Base-by-base conservation (phyloP, 2,329 filamentous ascomycete genomes). In the Alternaria consortialis region DNA sequence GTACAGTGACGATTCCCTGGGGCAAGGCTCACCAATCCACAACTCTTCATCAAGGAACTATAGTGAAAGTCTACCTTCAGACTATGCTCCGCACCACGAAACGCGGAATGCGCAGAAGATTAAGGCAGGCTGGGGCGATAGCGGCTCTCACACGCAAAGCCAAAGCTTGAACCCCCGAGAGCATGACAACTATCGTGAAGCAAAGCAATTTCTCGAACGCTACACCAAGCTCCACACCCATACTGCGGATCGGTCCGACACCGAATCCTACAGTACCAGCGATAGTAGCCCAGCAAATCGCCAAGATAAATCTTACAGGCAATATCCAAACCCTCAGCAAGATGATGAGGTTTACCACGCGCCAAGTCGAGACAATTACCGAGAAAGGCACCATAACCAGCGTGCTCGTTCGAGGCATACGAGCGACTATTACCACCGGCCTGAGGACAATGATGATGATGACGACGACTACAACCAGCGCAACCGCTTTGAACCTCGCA, bases 61-160 rank as follows among this genome's bases (percentile, higher is more conserved):
- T 29, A 37, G 39, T 34, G 29, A 34, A 25, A 39, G 27, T 25
- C 54, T 25, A 6, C 36, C 32, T 13, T 31, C 40, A 47, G 47
- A 61, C 31, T 29, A n/a, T 12, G 57, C n/a, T 31, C n/a, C 42
- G 23, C 58, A 32, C 6, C 7, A 27, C 15, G 31, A 53, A 31
- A n/a, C 32, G 25, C 52, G 37, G 25, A 47, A 55, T 23, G 27
- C 23, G 32, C 46, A 52, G 32, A 42, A 55, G 2, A 44, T 58
- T 55, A 62, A 32, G 57, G 67, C 15, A 53, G 60, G 64, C n/a
- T 67, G 62, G 61, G 51, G 46, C 13, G 44, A 56, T 36, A 62
- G 58, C 39, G 53, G 56, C 7, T 7, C 58, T 9, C 62, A 63
- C 34, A 63, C 66, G 57, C 62, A 51, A n/a, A 44, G 54, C 7